These are phyloP conservation scores for Vigna reflexopilosa DNA, from an alignment of 306 rosid genomes.

Conservation along the genomic window DNA sequence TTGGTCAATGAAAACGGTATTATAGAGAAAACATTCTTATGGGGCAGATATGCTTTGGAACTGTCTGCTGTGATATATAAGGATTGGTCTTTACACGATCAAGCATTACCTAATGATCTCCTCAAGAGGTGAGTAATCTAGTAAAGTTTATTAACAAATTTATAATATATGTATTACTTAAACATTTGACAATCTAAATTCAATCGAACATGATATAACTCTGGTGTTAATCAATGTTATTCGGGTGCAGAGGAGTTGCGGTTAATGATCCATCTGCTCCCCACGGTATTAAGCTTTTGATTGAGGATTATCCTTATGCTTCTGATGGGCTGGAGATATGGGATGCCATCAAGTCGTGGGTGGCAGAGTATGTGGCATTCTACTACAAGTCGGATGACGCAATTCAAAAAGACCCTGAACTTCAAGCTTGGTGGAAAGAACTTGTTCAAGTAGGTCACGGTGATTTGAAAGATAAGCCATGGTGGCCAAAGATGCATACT, in stretches of 20 bases:
- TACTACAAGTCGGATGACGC: conserved; percentile 58
- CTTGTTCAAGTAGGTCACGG: conserved; percentile 62
- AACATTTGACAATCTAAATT: too few relatives aligned
- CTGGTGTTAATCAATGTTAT: background rate
- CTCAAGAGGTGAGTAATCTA: conserved; percentile 44
- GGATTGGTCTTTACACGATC: conserved; percentile 51
- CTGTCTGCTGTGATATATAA: conserved; percentile 48
- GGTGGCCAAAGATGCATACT: conserved; percentile 70
- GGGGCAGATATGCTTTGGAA: conserved; percentile 40
- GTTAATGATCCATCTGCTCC: conserved; percentile 56
- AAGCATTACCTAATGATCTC: conserved; percentile 53
- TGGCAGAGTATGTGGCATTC: conserved; percentile 56
- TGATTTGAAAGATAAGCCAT: conserved; percentile 56
- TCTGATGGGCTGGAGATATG: conserved; percentile 70
- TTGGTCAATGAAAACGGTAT: conserved; percentile 43
- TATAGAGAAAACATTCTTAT: conserved; percentile 47
- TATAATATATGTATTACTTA: background rate
- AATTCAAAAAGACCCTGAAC: conserved; percentile 57
- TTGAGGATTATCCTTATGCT: conserved; percentile 72
- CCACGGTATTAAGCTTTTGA: conserved; percentile 61
- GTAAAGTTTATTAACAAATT: background rate
- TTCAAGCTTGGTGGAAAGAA: conserved; percentile 83
- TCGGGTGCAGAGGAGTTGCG: conserved; percentile 65
- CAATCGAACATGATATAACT: background rate
- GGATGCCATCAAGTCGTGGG: conserved; percentile 73